Base-by-base conservation (phyloP, 768 basidiomycete genomes). In the Psilocybe cubensis region DNA sequence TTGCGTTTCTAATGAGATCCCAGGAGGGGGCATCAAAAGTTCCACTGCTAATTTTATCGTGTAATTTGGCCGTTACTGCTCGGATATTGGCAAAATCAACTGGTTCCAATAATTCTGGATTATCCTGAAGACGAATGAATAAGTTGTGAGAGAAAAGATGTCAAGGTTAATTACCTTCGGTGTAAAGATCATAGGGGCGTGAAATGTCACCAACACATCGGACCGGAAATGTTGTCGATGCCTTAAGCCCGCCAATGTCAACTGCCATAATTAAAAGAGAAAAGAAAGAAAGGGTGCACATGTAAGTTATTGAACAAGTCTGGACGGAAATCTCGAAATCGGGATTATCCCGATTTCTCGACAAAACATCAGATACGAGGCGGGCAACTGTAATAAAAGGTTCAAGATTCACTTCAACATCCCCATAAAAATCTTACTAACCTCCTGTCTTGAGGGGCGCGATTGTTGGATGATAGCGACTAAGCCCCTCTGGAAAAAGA, bases 371-470 rank as follows among this genome's bases (percentile, higher is more conserved):
- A 12, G 91, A 91, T 14, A 93, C 82, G 61, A 95, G 79, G 43
- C 94, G 83, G 5, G 93, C 89, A 21, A 92, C 93, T 92, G 54
- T 48, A 33, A 60, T 28, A n/a, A 56, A 52, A 35, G 23, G 10
- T 48, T 21, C 21, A 54, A 25, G 17, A 29, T 11, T n/a, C n/a
- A n/a, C n/a, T n/a, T n/a, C n/a, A n/a, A 52, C 17, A 43, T 40
- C 28, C n/a, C 2, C 44, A 17, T 35, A 14, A n/a, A 23, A 29
- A 45, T 11, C 33, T 33, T n/a, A 69, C 77, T 43, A 52, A 89
- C 91, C 90, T 70, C 94, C 94, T 9, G 93, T 94, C 70, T 92
- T 93, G 49, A 96, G 70, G 3, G 93, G 91, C 3, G 92, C 90
- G 52, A 96, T 89, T n/a, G 83, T 86, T 0, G 93, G 91, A 63